phyloP scores from a whole-genome alignment of 306 rosid genomes.

The Canavalia gladiata region DNA sequence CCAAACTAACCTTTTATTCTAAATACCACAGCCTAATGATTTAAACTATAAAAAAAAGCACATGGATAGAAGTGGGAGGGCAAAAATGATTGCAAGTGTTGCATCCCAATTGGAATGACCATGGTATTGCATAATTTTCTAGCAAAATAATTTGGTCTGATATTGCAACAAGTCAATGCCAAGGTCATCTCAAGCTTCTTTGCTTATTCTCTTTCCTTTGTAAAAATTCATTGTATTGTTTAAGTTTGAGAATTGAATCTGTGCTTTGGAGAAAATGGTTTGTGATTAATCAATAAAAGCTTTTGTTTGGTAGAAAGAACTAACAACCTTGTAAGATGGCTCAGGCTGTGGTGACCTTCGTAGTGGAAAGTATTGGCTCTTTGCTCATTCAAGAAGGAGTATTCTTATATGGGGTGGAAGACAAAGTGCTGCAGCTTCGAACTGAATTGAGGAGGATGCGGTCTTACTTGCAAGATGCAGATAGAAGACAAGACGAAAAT shows the following conservation, averaged over 20 bases:
- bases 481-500: slow-evolving; percentile 56
- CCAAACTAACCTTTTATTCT: neutral
- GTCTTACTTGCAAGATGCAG: slow-evolving; percentile 63
- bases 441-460: slow-evolving; percentile 52
- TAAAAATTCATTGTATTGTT: slow-evolving; percentile 12
- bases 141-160: neutral
- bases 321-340: slow-evolving; percentile 48
- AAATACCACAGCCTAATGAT: slow-evolving; percentile 9
- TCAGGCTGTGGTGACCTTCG: slow-evolving; percentile 53
- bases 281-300: slow-evolving; percentile 22
- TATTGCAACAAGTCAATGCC: slow-evolving; percentile 12
- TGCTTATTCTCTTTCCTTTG: neutral
- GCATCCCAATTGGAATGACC: neutral
- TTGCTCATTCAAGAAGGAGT: slow-evolving; percentile 53
- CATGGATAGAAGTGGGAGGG: neutral
- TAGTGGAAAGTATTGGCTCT: slow-evolving; percentile 48
- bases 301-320: slow-evolving; percentile 1
- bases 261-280: slow-evolving; percentile 19
- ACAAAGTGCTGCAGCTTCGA: slow-evolving; percentile 52
- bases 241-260: slow-evolving; percentile 31
- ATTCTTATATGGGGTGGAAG: slow-evolving; percentile 49
- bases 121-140: neutral
- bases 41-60: neutral
- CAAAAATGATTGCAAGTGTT: neutral
- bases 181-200: slow-evolving; percentile 40